These are phyloP conservation scores for Lojkania enalia DNA, from an alignment of 2,329 filamentous ascomycete genomes.

Conservation along the genomic window DNA sequence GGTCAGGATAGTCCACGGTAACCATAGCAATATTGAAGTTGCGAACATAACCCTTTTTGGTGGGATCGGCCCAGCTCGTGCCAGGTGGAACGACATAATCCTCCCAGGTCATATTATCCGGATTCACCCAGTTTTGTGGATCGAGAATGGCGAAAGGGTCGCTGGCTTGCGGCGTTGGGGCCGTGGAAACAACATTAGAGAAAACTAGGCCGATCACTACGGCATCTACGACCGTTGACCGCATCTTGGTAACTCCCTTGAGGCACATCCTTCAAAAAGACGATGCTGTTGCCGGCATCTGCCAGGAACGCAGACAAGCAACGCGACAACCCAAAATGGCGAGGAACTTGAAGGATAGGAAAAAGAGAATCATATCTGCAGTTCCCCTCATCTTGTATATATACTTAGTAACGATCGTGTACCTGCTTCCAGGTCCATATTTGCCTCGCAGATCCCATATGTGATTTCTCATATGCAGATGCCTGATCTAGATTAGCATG, in stretches of 20 bases:
- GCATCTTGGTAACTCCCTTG: neutral
- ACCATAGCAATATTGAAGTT: constrained; percentile 63
- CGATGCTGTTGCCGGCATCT: neutral
- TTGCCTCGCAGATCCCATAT: constrained; percentile 13
- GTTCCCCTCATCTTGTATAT: constrained; percentile 13
- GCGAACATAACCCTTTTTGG: constrained; percentile 49
- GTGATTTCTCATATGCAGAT: constrained; percentile 21
- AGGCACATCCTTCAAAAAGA: neutral
- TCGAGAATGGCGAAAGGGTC: constrained; percentile 57
- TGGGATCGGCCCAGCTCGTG: constrained; percentile 54
- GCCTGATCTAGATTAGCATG: constrained; percentile 26
- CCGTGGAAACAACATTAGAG: constrained; percentile 5
- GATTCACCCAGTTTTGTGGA: constrained; percentile 57
- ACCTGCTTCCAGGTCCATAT: constrained; percentile 1
- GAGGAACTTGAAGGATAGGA: neutral
- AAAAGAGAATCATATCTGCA: neutral
- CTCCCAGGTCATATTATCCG: constrained; percentile 58
- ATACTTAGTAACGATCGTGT: constrained; percentile 18
- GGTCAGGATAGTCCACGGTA: constrained; percentile 56
- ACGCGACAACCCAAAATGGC: neutral
- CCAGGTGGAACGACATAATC: constrained; percentile 54
- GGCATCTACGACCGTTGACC: constrained; percentile 1
- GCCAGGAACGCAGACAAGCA: neutral
- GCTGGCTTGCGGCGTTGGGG: constrained; percentile 11
- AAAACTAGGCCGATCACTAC: constrained; percentile 5